These are phyloP conservation scores for Neurospora intermedia DNA, from an alignment of 495 filamentous ascomycete species.

Conservation along the genomic window DNA sequence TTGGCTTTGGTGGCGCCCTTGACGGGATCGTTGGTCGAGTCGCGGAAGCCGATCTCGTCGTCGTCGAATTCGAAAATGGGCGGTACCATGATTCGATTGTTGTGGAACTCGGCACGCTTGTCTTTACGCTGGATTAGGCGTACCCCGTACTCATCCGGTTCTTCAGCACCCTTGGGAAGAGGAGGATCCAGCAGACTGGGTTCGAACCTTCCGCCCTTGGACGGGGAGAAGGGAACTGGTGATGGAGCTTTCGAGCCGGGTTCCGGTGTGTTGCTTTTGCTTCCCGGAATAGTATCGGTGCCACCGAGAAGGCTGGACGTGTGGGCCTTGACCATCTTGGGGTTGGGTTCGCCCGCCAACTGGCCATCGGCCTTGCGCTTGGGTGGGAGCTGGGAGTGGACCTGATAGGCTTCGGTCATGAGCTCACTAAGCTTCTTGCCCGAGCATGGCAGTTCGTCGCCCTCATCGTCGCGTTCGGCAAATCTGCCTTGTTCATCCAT, in stretches of 20 bases:
- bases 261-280: constrained; percentile 15
- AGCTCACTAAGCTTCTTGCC: constrained; percentile 13
- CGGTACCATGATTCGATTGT: constrained; percentile 36
- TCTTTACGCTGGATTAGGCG: constrained; percentile 23
- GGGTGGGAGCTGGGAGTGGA: constrained; percentile 11
- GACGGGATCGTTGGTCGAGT: constrained; percentile 33
- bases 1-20: constrained; percentile 28
- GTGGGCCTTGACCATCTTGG: constrained; percentile 31
- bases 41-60: constrained; percentile 39
- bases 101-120: constrained; percentile 19
- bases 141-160: constrained; percentile 31
- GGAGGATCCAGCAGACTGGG: constrained; percentile 9
- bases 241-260: constrained; percentile 30
- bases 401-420: constrained; percentile 14
- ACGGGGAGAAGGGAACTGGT: constrained; percentile 17
- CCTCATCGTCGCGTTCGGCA: constrained; percentile 15
- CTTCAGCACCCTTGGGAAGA: constrained; percentile 27
- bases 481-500: constrained; percentile 20
- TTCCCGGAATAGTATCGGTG: constrained; percentile 26
- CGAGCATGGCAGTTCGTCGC: constrained; percentile 25
- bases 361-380: constrained; percentile 34
- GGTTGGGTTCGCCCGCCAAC: constrained; percentile 25
- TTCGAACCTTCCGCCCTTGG: constrained; percentile 5
- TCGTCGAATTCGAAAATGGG: constrained; percentile 27
- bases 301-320: constrained; percentile 33